phyloP scores from a whole-genome alignment of 345 rosid genomes.

The Corchorus olitorius region DNA sequence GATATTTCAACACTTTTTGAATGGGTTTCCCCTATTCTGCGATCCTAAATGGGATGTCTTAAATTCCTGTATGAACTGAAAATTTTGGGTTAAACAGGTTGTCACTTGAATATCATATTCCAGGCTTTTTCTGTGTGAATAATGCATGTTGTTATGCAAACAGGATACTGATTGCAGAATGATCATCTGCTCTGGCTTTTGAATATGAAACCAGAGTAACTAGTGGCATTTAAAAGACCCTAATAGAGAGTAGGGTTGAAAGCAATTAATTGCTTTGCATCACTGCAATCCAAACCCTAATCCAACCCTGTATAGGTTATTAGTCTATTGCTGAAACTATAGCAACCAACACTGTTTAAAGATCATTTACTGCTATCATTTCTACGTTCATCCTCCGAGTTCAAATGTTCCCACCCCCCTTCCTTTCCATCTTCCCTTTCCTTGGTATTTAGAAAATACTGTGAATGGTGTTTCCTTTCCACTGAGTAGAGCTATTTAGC shows the following conservation, averaged over 20 bases:
- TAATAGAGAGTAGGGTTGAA: background rate
- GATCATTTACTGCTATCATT: background rate
- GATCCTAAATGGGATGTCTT: background rate
- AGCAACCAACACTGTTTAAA: background rate
- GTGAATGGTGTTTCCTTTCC: background rate
- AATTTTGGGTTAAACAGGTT: background rate
- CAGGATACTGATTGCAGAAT: background rate
- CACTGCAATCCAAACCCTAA: background rate
- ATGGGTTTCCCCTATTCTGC: background rate
- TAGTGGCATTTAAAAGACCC: background rate
- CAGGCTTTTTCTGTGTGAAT: background rate
- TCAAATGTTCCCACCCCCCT: background rate
- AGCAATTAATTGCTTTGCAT: background rate
- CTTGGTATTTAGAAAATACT: background rate
- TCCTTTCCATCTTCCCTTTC: background rate
- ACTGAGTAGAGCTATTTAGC: background rate
- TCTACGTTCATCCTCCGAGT: background rate
- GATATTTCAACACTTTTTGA: background rate
- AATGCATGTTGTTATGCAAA: background rate
- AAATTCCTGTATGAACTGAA: background rate
- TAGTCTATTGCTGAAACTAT: background rate
- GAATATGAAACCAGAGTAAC: background rate
- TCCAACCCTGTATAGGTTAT: background rate
- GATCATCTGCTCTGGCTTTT: background rate
- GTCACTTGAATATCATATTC: background rate